Percentiles rank a stretch among this genome's conserved stretches.
Evolutionary conservation across 306 rosid species (phyloP).

Genomic region (Acacia crassicarpa): DNA sequence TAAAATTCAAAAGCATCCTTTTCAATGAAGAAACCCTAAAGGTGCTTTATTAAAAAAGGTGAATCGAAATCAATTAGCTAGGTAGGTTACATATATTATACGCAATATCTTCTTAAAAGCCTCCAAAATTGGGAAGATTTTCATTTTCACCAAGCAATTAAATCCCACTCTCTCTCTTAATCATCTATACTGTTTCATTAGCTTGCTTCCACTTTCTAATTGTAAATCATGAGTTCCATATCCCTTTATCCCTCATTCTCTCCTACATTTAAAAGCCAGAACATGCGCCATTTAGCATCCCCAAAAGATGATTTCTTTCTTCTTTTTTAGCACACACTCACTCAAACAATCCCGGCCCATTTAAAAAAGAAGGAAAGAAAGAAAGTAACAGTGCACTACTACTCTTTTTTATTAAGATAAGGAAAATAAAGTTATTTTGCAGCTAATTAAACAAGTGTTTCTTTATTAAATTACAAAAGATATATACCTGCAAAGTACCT

Average conservation of each 20-base stretch:
- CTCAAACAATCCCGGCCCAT: not conserved
- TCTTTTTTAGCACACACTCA: not conserved
- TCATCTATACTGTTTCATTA: conserved; percentile 33
- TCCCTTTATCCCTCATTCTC: conserved; percentile 4
- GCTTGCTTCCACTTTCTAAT: conserved; percentile 36
- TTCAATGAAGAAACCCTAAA: not conserved
- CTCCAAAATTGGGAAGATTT: conserved; percentile 34
- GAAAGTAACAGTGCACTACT: not conserved
- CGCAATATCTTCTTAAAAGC: conserved; percentile 36
- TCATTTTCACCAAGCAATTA: conserved; percentile 23
- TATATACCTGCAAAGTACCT: not conserved
- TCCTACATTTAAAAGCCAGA: conserved; percentile 29
- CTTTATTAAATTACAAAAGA: not conserved
- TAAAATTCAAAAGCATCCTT: not conserved
- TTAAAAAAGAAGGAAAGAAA: not conserved
- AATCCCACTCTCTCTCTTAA: not conserved
- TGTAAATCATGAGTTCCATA: not conserved
- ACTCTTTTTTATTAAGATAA: conserved; percentile 20
- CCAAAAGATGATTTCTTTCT: conserved; percentile 15
- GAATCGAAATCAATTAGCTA: conserved; percentile 19
- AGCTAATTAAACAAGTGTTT: not conserved
- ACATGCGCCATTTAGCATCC: conserved; percentile 21
- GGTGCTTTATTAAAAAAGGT: conserved; percentile 32
- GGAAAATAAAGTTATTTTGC: conserved; percentile 16
- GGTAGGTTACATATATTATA: conserved; percentile 20